Evolutionary conservation across 2,329 filamentous ascomycete genomes (phyloP).

Genomic region (Fusarium coicis): DNA sequence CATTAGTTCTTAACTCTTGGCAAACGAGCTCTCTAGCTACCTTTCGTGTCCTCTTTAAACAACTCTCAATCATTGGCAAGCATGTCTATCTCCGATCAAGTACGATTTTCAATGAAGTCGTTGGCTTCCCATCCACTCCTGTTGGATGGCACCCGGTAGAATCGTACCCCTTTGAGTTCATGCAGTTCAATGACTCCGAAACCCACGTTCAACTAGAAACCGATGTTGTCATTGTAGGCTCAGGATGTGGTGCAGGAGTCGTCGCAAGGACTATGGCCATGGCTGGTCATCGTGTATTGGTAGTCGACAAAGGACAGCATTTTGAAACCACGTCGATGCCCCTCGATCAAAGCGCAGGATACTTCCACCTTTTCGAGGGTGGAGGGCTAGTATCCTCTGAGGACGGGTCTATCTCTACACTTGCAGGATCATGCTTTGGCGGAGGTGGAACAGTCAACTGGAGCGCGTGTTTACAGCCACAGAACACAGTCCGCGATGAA

Average conservation of each 20-base stretch:
- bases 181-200: neutral
- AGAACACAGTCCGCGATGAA: neutral
- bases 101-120: neutral
- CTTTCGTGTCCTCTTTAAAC: neutral
- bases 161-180: neutral
- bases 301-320: neutral
- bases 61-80: neutral
- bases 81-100: conserved; percentile 1
- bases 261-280: neutral
- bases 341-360: neutral
- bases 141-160: neutral
- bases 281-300: neutral
- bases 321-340: neutral
- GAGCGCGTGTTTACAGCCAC: neutral
- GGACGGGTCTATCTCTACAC: neutral
- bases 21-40: neutral
- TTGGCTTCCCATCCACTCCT: neutral
- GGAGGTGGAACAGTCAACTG: conserved; percentile 7
- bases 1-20: neutral
- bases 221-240: neutral
- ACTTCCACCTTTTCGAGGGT: neutral
- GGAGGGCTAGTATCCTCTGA: neutral
- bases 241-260: neutral
- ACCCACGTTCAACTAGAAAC: neutral
- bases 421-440: neutral